Evolutionary conservation across 345 rosid genomes (phyloP).

Genomic region (Eutrema japonicum): DNA sequence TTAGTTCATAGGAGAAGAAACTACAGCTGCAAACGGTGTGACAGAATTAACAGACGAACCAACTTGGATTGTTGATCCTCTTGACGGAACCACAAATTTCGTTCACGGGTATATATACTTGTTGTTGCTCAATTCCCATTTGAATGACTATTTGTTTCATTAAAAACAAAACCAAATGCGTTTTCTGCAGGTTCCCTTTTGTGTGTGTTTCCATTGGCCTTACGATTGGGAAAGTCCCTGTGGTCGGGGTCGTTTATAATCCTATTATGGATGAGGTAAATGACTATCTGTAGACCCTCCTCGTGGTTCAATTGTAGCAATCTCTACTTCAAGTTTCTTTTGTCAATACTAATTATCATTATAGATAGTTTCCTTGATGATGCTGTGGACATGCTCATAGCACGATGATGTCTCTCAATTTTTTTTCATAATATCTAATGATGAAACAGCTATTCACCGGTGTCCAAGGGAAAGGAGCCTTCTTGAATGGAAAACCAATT

Average conservation of each 20-base stretch:
- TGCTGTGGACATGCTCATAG: constrained; percentile 10
- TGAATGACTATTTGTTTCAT: constrained; percentile 25
- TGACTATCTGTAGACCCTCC: constrained; percentile 12
- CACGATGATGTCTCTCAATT: not conserved
- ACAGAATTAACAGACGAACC: constrained; percentile 89
- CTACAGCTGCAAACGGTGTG: constrained; percentile 81
- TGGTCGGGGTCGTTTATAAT: constrained; percentile 87
- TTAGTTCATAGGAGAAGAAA: constrained; percentile 97
- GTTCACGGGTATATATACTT: constrained; percentile 72
- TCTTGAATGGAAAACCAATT: constrained; percentile 77
- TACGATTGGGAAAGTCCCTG: constrained; percentile 77
- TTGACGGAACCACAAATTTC: constrained; percentile 97
- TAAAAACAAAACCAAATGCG: not conserved
- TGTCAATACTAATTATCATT: not conserved
- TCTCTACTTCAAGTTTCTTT: constrained; percentile 9
- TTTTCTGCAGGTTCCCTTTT: constrained; percentile 70
- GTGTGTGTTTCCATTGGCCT: constrained; percentile 97
- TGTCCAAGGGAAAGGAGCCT: constrained; percentile 76
- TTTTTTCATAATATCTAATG: not conserved
- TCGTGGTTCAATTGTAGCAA: not conserved
- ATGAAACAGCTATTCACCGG: constrained; percentile 74
- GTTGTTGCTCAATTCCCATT: not conserved
- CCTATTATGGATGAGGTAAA: constrained; percentile 92
- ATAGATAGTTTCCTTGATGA: constrained; percentile 17
- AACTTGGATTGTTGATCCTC: constrained; percentile 99